Evolutionary conservation across 108 stramenopile species (phyloP), one percentile per base, ranked within the genome.

Genomic region (Asterionellopsis glacialis): DNA sequence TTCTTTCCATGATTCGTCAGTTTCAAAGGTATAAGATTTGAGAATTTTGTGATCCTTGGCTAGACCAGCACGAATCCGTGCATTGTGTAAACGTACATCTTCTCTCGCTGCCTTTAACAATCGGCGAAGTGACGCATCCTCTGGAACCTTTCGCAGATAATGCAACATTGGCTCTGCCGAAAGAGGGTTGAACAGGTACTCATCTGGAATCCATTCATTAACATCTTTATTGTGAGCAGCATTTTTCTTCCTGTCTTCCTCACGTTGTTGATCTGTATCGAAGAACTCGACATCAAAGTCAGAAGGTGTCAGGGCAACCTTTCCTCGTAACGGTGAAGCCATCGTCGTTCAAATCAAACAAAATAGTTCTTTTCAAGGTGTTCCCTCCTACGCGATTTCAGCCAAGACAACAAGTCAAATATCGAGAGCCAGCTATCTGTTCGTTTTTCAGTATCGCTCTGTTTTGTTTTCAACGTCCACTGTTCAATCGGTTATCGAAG

Each of bases 1-100:
- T 26, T 52, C 56, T 45, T 58, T 23, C 48, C 66, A 76, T 1
- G 19, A 22, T 15, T 64, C 33, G 52, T 83, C 82, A 15, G 48
- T 70, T 25, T 67, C 72, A 14, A 74, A 42, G 33, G 67, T 54
- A 52, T 83, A 83, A 16, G 63, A 70, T 16, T 62, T 49, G 9
- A 83, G 13, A 23, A 77, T 40, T 9, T 56, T 56, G 15, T 61
- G 12, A 52, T 83, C 73, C 11, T 61, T 25, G 9, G 27, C 38
- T 33, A 64, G 41, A 9, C 27, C 75, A 3, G 82, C 82, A 57
- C 74, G 71, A 39, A 77, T 58, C 1, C 82, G 67, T 18, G 77
- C 77, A n/a, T 71, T 57, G 51, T 83, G 82, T 15, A 83, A 58
- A 19, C 74, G 75, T 27, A 83, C 77, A 42, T 83, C 82, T 11